Conservation (phyloP, 1,284 basidiomycete species). For the Nidula niveotomentosa region DNA sequence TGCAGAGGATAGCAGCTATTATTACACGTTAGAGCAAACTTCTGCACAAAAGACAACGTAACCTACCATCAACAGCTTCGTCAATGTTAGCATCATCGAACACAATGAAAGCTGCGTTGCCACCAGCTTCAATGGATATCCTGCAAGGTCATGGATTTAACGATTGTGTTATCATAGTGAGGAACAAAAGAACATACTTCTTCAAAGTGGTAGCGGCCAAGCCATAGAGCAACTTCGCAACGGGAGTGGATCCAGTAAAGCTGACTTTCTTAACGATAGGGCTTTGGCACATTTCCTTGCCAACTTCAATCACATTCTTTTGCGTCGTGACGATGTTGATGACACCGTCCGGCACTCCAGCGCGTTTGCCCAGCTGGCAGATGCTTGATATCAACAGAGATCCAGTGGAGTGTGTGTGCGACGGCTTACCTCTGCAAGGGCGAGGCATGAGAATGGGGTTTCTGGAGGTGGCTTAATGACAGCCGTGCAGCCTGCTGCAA, state of each 20-base stretch:
- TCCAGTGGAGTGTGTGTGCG: neutral
- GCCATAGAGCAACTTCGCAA: conserved; percentile 88
- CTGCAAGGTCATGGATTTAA: conserved; percentile 29
- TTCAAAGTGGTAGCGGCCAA: conserved; percentile 89
- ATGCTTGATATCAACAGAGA: neutral
- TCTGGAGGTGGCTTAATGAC: conserved; percentile 97
- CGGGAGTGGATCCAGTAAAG: conserved; percentile 92
- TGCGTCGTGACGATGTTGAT: conserved; percentile 92
- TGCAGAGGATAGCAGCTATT: conserved; percentile 79
- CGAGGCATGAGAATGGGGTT: conserved; percentile 93
- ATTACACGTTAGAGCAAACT: neutral
- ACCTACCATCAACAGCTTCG: conserved; percentile 81
- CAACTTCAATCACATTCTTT: conserved; percentile 80
- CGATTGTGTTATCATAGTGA: neutral
- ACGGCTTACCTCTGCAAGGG: conserved; percentile 70
- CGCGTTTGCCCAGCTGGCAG: conserved; percentile 73
- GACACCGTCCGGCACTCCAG: conserved; percentile 93
- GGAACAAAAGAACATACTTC: conserved; percentile 54
- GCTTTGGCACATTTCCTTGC: conserved; percentile 80
- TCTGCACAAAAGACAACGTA: neutral
- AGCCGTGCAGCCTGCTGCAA: conserved; percentile 94
- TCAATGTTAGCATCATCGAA: conserved; percentile 97
- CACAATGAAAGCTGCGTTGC: conserved; percentile 94
- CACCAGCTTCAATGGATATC: conserved; percentile 84
- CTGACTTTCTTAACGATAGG: conserved; percentile 83